Conservation (phyloP, 2,329 filamentous ascomycete genomes). For the Torrubiellomyces zombiae region DNA sequence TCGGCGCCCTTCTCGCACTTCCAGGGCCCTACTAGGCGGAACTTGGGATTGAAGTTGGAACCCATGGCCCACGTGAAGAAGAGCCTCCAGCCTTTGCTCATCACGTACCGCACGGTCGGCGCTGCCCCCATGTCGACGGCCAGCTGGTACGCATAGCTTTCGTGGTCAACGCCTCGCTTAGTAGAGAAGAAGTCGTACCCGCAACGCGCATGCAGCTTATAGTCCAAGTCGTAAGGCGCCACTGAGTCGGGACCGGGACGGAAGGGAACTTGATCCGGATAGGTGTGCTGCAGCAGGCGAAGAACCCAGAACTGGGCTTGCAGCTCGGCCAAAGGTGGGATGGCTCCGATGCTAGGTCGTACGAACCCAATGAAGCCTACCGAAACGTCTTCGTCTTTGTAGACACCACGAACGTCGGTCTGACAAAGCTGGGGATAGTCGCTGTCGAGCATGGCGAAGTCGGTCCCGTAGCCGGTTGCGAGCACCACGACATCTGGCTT, state of each 20-base stretch:
- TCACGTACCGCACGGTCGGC: slow-evolving; percentile 18
- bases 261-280: slow-evolving; percentile 8
- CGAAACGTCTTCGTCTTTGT: slow-evolving; percentile 20
- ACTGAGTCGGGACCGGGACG: slow-evolving; percentile 10
- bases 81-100: slow-evolving; percentile 18
- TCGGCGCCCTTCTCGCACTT: slow-evolving; percentile 17
- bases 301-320: slow-evolving; percentile 31
- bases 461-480: slow-evolving; percentile 27
- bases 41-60: slow-evolving; percentile 32
- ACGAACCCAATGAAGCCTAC: slow-evolving; percentile 31
- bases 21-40: slow-evolving; percentile 28
- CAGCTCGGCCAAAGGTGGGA: slow-evolving; percentile 30
- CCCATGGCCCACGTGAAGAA: slow-evolving; percentile 29
- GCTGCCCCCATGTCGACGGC: slow-evolving; percentile 28
- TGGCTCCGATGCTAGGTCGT: slow-evolving; percentile 26
- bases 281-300: slow-evolving; percentile 17
- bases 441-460: slow-evolving; percentile 22
- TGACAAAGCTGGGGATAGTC: slow-evolving; percentile 27
- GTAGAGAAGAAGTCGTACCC: slow-evolving; percentile 16
- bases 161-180: slow-evolving; percentile 29
- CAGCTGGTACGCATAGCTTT: slow-evolving; percentile 32
- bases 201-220: slow-evolving; percentile 18
- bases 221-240: slow-evolving; percentile 21
- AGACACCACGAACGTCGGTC: slow-evolving; percentile 35
- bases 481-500: slow-evolving; percentile 28